These are phyloP conservation scores for Cercospora beticola DNA, from an alignment of 2,329 filamentous ascomycete species.

Conservation along the genomic window DNA sequence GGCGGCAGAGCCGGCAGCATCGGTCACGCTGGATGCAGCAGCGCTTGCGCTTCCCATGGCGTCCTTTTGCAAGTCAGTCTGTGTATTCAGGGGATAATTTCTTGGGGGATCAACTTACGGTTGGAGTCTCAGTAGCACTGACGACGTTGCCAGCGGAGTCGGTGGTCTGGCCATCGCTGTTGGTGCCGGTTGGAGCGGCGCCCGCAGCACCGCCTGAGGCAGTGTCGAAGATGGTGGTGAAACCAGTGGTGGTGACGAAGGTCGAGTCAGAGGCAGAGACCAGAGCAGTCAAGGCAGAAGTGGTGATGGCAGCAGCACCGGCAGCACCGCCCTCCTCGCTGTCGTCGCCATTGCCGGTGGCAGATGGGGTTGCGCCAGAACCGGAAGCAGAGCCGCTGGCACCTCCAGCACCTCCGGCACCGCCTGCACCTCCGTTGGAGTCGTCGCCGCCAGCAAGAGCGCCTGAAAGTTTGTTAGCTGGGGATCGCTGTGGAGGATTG, in stretches of 20 bases:
- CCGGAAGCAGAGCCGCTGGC: conserved; percentile 14
- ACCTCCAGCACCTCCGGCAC: conserved; percentile 13
- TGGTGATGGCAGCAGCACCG: conserved; percentile 29
- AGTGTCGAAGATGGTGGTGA: conserved; percentile 36
- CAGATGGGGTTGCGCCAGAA: conserved; percentile 7
- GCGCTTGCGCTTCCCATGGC: conserved; percentile 14
- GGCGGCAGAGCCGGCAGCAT: conserved; percentile 17
- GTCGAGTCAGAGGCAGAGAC: conserved; percentile 34
- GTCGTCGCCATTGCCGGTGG: conserved; percentile 1
- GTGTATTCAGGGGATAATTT: neutral
- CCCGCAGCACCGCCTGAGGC: conserved; percentile 8
- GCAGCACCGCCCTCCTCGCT: neutral
- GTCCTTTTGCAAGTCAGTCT: neutral
- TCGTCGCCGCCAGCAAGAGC: conserved; percentile 21
- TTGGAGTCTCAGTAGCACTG: conserved; percentile 19
- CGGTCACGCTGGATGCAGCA: conserved; percentile 18
- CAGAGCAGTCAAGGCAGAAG: conserved; percentile 34
- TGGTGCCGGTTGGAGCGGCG: conserved; percentile 15
- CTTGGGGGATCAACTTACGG: conserved; percentile 2
- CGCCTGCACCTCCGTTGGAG: conserved; percentile 14
- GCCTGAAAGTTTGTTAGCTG: conserved; percentile 11
- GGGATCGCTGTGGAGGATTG: neutral
- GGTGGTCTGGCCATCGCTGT: conserved; percentile 10
- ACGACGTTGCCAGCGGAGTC: conserved; percentile 16
- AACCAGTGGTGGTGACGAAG: conserved; percentile 37